Percentiles rank a stretch among this genome's conserved stretches.
Evolutionary conservation across 306 rosid species (phyloP).

Genomic region (Prunus campanulata): DNA sequence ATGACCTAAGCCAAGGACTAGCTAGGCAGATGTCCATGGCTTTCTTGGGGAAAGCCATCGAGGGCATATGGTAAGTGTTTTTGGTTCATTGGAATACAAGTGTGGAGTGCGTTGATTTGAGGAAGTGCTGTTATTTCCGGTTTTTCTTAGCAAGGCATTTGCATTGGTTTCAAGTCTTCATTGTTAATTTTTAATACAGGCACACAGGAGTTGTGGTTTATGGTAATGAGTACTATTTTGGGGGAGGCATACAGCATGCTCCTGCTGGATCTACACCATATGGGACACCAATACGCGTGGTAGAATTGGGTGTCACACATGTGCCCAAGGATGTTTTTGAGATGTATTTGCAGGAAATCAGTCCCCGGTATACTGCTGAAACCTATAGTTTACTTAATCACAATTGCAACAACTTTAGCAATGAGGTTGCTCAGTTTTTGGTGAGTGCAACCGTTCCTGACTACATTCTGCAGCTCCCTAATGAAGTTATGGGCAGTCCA

Average conservation of each 20-base stretch:
- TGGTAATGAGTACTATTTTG: slow-evolving; percentile 87
- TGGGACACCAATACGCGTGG: slow-evolving; percentile 72
- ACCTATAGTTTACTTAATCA: slow-evolving; percentile 76
- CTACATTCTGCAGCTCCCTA: slow-evolving; percentile 80
- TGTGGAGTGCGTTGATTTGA: background rate
- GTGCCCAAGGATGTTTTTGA: slow-evolving; percentile 90
- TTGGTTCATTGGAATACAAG: background rate
- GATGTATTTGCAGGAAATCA: slow-evolving; percentile 78
- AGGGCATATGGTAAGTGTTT: slow-evolving; percentile 78
- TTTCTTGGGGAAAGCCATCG: slow-evolving; percentile 87
- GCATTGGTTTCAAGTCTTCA: background rate
- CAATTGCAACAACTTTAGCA: slow-evolving; percentile 93
- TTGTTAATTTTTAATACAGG: slow-evolving; percentile 37
- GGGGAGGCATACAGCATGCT: slow-evolving; percentile 84
- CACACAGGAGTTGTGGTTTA: slow-evolving; percentile 92
- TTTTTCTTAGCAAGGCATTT: background rate
- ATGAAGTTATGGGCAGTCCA: slow-evolving; percentile 84
- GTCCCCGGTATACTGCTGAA: slow-evolving; percentile 71
- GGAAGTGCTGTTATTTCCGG: background rate
- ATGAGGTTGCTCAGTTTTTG: slow-evolving; percentile 90
- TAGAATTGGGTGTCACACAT: slow-evolving; percentile 80
- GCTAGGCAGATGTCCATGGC: slow-evolving; percentile 78
- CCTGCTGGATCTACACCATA: slow-evolving; percentile 75
- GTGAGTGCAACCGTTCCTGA: slow-evolving; percentile 78
- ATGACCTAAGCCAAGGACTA: slow-evolving; percentile 93